phyloP scores from a whole-genome alignment of 2,329 filamentous ascomycete species.

The Talaromyces albobiverticillius region DNA sequence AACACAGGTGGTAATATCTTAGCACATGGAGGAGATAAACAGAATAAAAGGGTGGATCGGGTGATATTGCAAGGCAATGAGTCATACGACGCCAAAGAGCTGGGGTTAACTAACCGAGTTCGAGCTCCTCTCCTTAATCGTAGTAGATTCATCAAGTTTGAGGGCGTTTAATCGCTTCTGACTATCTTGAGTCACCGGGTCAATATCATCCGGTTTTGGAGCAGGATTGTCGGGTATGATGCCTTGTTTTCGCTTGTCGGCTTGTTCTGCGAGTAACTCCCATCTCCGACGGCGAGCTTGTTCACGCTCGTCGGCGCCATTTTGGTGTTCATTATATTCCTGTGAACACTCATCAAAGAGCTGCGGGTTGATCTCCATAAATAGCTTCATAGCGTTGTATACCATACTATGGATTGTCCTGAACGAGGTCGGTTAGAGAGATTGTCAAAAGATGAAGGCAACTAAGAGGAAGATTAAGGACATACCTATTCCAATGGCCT shows the following conservation, averaged over 20 bases:
- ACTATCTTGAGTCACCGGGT: constrained; percentile 76
- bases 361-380: constrained; percentile 99
- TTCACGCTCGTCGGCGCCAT: constrained; percentile 81
- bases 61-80: constrained; percentile 19
- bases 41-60: constrained; percentile 17
- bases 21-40: constrained; percentile 35
- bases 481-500: constrained; percentile 95
- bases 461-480: not conserved
- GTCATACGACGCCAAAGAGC: constrained; percentile 23
- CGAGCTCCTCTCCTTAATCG: constrained; percentile 53
- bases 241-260: constrained; percentile 63
- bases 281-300: constrained; percentile 80
- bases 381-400: constrained; percentile 99
- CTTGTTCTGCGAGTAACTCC: constrained; percentile 80
- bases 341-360: constrained; percentile 98
- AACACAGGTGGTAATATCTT: constrained; percentile 34
- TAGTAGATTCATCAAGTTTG: constrained; percentile 69
- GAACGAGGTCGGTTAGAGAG: constrained; percentile 23
- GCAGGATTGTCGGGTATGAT: constrained; percentile 29
- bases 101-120: constrained; percentile 44
- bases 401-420: constrained; percentile 99
- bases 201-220: constrained; percentile 63
- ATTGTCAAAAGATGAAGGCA: constrained; percentile 23
- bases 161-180: constrained; percentile 85
- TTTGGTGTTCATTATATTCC: constrained; percentile 95